Evolutionary conservation across 192 early-diverging fungal species (phyloP), one percentile per base, ranked within the genome.

Genomic region (Gonapodya sp.): DNA sequence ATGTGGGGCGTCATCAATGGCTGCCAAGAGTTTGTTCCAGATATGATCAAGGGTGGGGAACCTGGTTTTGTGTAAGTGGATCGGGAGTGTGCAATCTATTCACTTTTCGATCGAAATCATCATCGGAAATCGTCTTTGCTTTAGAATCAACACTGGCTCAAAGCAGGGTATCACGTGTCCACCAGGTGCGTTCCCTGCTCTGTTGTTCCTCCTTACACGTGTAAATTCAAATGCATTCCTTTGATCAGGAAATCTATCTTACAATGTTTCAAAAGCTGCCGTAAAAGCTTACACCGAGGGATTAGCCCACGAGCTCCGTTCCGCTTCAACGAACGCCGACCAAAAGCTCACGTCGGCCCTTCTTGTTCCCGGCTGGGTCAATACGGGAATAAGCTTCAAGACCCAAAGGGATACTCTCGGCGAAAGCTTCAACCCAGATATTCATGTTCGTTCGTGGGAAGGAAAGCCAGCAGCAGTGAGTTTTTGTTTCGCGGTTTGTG

Each of bases 141-240:
- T 77, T 18, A 77, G 18, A 31, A 31, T 77, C 75, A 77, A 77
- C 75, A 77, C 75, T 16, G 75, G 75, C 75, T 77, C 75, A 34
- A 77, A 77, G 34, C 75, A 77, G 31, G 75, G 75, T 33, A 77
- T 77, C 75, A 77, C 75, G 34, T 32, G 30, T 8, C 75, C 75
- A 14, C 75, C 75, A 14, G n/a, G n/a, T n/a, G n/a, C n/a, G n/a
- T n/a, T n/a, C n/a, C n/a, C n/a, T n/a, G n/a, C n/a, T n/a, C n/a
- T n/a, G n/a, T n/a, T n/a, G n/a, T n/a, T n/a, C n/a, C n/a, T n/a
- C n/a, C n/a, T n/a, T n/a, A n/a, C n/a, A n/a, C n/a, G n/a, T n/a
- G n/a, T n/a, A n/a, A n/a, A n/a, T n/a, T n/a, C n/a, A n/a, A n/a
- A n/a, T n/a, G n/a, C n/a, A n/a, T n/a, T n/a, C n/a, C n/a, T n/a